phyloP scores from a whole-genome alignment of 1,284 basidiomycete species.

The Pterula multifida region DNA sequence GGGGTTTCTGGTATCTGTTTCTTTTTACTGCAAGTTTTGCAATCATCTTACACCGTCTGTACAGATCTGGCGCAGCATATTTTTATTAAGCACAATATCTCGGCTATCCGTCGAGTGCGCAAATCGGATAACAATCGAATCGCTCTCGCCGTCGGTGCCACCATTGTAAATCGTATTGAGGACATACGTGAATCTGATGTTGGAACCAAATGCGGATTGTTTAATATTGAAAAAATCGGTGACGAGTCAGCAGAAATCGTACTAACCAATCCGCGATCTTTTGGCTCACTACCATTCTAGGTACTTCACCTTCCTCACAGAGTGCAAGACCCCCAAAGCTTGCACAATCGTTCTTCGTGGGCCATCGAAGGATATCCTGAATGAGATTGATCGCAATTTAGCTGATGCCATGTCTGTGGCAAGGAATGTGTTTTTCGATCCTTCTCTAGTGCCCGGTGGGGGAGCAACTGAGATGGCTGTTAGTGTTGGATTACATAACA shows the following conservation, averaged over 20 bases:
- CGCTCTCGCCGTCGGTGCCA: slow-evolving; percentile 90
- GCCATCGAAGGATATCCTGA: slow-evolving; percentile 95
- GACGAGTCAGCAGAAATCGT: slow-evolving; percentile 95
- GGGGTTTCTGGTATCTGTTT: slow-evolving; percentile 73
- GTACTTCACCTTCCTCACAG: slow-evolving; percentile 94
- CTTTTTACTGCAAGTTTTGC: background rate
- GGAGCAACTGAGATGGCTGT: slow-evolving; percentile 99
- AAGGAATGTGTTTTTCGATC: slow-evolving; percentile 95
- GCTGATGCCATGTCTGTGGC: slow-evolving; percentile 98
- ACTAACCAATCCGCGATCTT: slow-evolving; percentile 10
- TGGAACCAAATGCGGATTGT: slow-evolving; percentile 88
- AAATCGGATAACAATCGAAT: slow-evolving; percentile 99
- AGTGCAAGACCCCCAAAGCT: slow-evolving; percentile 90
- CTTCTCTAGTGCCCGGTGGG: slow-evolving; percentile 83
- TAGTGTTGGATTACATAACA: slow-evolving; percentile 78
- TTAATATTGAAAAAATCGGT: slow-evolving; percentile 94
- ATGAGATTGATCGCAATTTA: slow-evolving; percentile 96
- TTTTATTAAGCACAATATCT: slow-evolving; percentile 82
- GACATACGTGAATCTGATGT: slow-evolving; percentile 89
- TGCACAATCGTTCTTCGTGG: slow-evolving; percentile 98
- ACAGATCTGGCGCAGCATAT: slow-evolving; percentile 90
- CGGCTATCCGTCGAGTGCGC: slow-evolving; percentile 87
- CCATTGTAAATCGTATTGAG: slow-evolving; percentile 94
- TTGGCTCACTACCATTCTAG: slow-evolving; percentile 23
- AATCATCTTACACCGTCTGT: background rate